Evolutionary conservation across 2,329 filamentous ascomycete genomes (phyloP).

Genomic region (Colletotrichum euphorbiae): DNA sequence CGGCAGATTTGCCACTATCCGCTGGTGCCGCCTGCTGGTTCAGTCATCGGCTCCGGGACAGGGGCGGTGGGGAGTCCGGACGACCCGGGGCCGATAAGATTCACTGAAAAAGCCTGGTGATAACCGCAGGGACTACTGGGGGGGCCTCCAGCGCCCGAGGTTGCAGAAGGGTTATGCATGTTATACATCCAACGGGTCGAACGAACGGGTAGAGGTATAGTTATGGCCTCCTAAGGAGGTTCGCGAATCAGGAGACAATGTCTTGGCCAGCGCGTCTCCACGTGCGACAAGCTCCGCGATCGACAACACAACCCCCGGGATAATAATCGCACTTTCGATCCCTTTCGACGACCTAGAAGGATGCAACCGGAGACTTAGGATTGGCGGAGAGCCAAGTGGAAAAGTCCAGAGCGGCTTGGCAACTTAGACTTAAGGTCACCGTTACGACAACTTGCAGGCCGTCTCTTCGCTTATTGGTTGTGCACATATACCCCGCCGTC

Average conservation of each 20-base stretch:
- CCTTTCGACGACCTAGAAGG: neutral
- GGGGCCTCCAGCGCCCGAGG: neutral
- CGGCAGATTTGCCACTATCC: neutral
- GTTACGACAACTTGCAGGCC: slow-evolving; percentile 1
- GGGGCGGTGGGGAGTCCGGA: neutral
- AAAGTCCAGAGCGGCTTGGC: slow-evolving; percentile 22
- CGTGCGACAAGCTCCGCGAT: neutral
- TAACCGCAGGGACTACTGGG: neutral
- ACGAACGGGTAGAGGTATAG: neutral
- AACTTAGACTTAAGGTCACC: neutral
- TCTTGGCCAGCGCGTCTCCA: neutral
- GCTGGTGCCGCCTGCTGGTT: neutral
- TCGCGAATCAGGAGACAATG: neutral
- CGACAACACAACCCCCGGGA: neutral
- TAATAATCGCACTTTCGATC: neutral
- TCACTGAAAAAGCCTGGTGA: neutral
- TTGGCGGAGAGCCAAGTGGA: neutral
- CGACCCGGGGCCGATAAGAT: neutral
- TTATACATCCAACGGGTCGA: neutral
- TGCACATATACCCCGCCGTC: neutral
- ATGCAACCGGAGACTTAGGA: neutral
- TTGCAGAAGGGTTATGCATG: slow-evolving; percentile 3
- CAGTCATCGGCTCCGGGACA: neutral
- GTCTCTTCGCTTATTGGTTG: slow-evolving; percentile 3
- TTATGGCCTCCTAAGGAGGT: neutral